Conservation (phyloP, 1,284 basidiomycete species). For the Tilletia indica region DNA sequence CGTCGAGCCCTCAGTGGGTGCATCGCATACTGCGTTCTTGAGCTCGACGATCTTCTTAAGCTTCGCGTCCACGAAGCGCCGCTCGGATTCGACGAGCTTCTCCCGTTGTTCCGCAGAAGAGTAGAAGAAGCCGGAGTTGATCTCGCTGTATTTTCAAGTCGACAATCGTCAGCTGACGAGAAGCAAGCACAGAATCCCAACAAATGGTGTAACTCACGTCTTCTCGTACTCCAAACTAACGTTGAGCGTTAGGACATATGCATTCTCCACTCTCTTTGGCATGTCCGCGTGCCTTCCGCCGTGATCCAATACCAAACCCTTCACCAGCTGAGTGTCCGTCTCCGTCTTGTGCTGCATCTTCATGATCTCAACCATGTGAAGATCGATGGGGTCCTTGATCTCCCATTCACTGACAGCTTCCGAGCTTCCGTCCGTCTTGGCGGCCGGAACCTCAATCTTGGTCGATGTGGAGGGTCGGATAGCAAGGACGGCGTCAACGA, state of each 20-base stretch:
- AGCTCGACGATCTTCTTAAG: slow-evolving; percentile 95
- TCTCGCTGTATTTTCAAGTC: slow-evolving; percentile 68
- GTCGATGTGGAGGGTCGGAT: slow-evolving; percentile 63
- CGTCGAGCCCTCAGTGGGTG: slow-evolving; percentile 44
- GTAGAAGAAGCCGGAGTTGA: slow-evolving; percentile 99
- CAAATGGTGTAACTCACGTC: slow-evolving; percentile 67
- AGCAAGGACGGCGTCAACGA: slow-evolving; percentile 91
- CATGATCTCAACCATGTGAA: slow-evolving; percentile 99
- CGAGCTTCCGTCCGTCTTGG: slow-evolving; percentile 42
- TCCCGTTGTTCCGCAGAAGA: slow-evolving; percentile 97
- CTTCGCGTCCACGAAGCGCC: slow-evolving; percentile 89
- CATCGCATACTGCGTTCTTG: slow-evolving; percentile 87
- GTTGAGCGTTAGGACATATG: slow-evolving; percentile 91
- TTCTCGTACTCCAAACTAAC: slow-evolving; percentile 99
- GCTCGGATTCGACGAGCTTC: slow-evolving; percentile 96
- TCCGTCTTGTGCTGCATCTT: slow-evolving; percentile 99
- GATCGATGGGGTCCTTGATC: slow-evolving; percentile 72
- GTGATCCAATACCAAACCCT: slow-evolving; percentile 87
- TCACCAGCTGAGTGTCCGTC: slow-evolving; percentile 94
- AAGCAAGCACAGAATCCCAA: not conserved
- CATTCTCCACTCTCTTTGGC: slow-evolving; percentile 97
- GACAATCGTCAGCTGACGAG: not conserved
- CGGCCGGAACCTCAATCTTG: slow-evolving; percentile 36
- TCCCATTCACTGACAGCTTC: slow-evolving; percentile 49
- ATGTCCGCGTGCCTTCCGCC: slow-evolving; percentile 98